These are phyloP conservation scores for Monilinia vaccinii-corymbosi DNA, from an alignment of 2,329 filamentous ascomycete genomes.

Conservation along the genomic window DNA sequence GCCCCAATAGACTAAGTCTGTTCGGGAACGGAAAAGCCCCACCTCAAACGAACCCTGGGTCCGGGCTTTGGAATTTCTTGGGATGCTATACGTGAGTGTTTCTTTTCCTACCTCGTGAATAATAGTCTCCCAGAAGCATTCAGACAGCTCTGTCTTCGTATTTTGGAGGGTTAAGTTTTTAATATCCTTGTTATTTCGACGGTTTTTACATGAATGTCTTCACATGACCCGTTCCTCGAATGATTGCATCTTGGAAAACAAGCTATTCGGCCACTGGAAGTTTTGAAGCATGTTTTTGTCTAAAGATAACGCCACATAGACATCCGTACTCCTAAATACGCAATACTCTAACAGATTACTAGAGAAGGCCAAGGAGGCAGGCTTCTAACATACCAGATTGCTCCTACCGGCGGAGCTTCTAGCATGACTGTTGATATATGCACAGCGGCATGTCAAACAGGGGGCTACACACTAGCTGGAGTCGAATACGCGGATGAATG, in stretches of 20 bases:
- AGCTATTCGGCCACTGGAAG: too few relatives aligned
- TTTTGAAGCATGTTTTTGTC: too few relatives aligned
- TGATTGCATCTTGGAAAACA: too few relatives aligned
- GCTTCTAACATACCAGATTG: slow-evolving; percentile 11
- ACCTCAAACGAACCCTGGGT: slow-evolving; percentile 17
- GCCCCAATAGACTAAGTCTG: slow-evolving; percentile 23
- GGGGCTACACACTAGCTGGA: slow-evolving; percentile 33
- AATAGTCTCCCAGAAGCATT: too few relatives aligned
- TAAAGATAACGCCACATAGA: too few relatives aligned
- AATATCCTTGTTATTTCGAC: too few relatives aligned
- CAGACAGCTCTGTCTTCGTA: too few relatives aligned
- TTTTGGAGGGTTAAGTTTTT: too few relatives aligned
- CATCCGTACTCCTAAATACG: neutral
- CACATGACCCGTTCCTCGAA: too few relatives aligned
- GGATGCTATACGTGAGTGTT: slow-evolving; percentile 23
- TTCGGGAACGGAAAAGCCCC: slow-evolving; percentile 24
- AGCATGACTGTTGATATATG: slow-evolving; percentile 20
- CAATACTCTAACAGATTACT: neutral
- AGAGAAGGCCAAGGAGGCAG: slow-evolving; percentile 19
- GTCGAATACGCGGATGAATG: slow-evolving; percentile 39
- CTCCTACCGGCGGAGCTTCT: slow-evolving; percentile 8
- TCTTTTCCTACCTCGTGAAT: neutral
- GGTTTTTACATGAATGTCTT: too few relatives aligned
- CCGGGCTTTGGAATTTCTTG: slow-evolving; percentile 14
- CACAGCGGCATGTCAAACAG: slow-evolving; percentile 18